phyloP scores from a whole-genome alignment of 768 basidiomycete genomes.

The Asterophora lycoperdoides region DNA sequence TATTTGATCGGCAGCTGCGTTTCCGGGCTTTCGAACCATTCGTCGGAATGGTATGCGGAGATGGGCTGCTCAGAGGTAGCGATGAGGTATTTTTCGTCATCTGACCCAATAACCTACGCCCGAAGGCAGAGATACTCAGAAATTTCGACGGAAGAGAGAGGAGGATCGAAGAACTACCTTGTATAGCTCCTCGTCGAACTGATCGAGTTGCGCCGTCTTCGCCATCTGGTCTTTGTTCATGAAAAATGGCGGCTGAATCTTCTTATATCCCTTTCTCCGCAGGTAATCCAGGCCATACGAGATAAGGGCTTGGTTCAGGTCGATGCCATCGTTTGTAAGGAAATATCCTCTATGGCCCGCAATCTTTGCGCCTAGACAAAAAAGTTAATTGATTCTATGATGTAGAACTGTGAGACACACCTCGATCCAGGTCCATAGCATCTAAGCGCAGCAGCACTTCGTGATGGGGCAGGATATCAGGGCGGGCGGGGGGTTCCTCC shows the following conservation, averaged over 20 bases:
- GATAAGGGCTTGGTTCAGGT: constrained; percentile 95
- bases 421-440: constrained; percentile 95
- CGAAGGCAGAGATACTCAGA: background rate
- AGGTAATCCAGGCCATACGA: constrained; percentile 94
- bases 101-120: constrained; percentile 71
- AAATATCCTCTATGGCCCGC: constrained; percentile 96
- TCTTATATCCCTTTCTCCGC: constrained; percentile 77
- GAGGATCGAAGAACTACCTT: constrained; percentile 48
- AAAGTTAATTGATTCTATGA: background rate
- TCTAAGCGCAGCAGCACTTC: constrained; percentile 92
- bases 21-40: constrained; percentile 95
- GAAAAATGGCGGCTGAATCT: constrained; percentile 96
- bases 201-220: constrained; percentile 95
- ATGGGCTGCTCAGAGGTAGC: constrained; percentile 99
- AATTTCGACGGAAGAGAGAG: background rate
- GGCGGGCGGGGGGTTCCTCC: constrained; percentile 65
- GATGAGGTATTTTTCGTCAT: constrained; percentile 98
- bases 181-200: constrained; percentile 98
- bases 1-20: constrained; percentile 90
- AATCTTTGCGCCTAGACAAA: constrained; percentile 71
- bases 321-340: constrained; percentile 91
- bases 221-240: constrained; percentile 98
- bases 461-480: constrained; percentile 91
- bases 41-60: constrained; percentile 91
- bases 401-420: constrained; percentile 33